Base-by-base conservation (phyloP, 305 asterid genomes). In the Plantago coronopus region DNA sequence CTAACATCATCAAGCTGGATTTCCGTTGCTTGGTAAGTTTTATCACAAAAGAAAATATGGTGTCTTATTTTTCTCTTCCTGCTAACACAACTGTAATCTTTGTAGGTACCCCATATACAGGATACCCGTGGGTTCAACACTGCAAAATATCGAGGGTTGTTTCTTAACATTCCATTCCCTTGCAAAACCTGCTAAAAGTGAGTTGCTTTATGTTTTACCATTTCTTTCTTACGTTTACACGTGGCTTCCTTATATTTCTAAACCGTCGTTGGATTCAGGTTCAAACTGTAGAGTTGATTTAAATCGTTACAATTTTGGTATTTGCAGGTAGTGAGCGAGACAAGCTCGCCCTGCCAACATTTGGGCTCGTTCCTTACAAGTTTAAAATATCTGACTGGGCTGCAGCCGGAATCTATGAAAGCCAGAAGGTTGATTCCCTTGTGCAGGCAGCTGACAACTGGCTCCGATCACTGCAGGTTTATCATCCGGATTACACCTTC, bases 51-150 rank as follows among this genome's bases (percentile, higher is more conserved):
- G 27, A 20, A 50, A 38, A 13, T 14, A 20, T 18, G 20, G 23
- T 40, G 49, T 20, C 7, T 49, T 27, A 47, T 7, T 3, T 14
- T 20, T 60, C 48, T 15, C 62, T 45, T 54, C 11, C n/a, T 65
- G 43, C 21, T n/a, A 62, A 61, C 40, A 34, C 40, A 9, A 25
- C 23, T 25, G 34, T 63, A 22, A 34, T 23, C 21, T 64, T 22
- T 72, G 72, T 71, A 91, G 98, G 98, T 88, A 88, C 82, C 96
- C 96, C 44, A 88, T 88, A 25, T 88, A 88, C 64, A 66, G 98
- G 78, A 88, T 91, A 81, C 96, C 96, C 16, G 81, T 79, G 1
- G 98, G 95, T 31, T 91, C 94, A 19, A 88, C 95, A 17, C 81
- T 91, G 67, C 94, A 86, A 71, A 87, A 82, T 60, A 81, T 91